Percentiles rank a stretch among this genome's conserved stretches.
Evolutionary conservation across 306 rosid species (phyloP).

Genomic region (Gynostemma pentaphyllum): DNA sequence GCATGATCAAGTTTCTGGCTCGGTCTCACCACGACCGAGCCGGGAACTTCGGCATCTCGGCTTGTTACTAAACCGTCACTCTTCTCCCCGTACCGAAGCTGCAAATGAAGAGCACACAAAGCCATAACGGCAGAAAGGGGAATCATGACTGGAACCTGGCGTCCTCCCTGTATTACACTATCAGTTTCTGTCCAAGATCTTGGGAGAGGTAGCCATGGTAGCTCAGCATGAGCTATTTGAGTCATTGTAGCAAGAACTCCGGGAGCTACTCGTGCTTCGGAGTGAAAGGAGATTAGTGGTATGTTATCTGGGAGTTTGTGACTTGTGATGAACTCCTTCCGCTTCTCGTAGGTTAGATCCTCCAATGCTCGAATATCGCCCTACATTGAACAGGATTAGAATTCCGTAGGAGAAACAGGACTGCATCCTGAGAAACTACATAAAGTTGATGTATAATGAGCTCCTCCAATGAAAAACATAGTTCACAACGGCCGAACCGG

Average conservation of each 20-base stretch:
- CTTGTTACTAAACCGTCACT: constrained; percentile 66
- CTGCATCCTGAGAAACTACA: background rate
- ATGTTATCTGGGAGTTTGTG: constrained; percentile 52
- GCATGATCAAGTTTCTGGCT: constrained; percentile 70
- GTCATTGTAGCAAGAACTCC: constrained; percentile 73
- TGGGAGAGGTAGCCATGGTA: constrained; percentile 50
- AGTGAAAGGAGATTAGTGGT: constrained; percentile 60
- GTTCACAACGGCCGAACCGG: no score
- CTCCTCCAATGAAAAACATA: no score
- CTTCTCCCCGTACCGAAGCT: constrained; percentile 70
- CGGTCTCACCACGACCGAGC: constrained; percentile 61
- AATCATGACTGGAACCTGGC: constrained; percentile 51
- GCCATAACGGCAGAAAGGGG: constrained; percentile 79
- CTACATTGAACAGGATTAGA: constrained; percentile 15
- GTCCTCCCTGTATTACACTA: constrained; percentile 21
- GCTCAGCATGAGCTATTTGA: constrained; percentile 70
- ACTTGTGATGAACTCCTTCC: constrained; percentile 59
- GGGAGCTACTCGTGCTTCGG: constrained; percentile 55
- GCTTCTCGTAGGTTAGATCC: constrained; percentile 72
- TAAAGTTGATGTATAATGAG: background rate
- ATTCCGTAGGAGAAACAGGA: background rate
- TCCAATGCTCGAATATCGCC: constrained; percentile 74
- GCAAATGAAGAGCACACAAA: constrained; percentile 54
- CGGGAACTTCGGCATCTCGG: constrained; percentile 74
- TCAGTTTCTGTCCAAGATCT: constrained; percentile 16